Evolutionary conservation across 768 basidiomycete genomes (phyloP), one percentile per base, ranked within the genome.

Genomic region (Guyanaporus albipodus): DNA sequence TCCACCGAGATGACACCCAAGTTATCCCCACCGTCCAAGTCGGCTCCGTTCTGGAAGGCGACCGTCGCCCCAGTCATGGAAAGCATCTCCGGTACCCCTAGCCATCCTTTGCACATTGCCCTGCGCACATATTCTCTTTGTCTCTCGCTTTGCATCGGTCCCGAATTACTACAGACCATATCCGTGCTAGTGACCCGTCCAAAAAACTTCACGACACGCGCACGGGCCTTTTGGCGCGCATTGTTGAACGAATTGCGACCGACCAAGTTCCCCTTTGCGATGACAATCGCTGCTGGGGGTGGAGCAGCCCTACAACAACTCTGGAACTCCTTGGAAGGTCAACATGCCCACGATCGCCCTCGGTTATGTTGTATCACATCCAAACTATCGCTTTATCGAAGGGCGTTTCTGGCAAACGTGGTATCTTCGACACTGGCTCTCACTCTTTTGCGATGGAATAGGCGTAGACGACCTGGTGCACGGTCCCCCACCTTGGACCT

Each of bases 241-340:
- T 63, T 90, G 8, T 67, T 56, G 44, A 74, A 77, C 32, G 85
- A 89, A 57, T 62, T 86, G 10, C 73, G 75, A 8, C 51, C 73
- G 29, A 79, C 78, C 46, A 80, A 85, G 12, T 86, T 90, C 61
- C 83, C 88, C 6, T 83, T 77, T 46, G 76, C 84, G 23, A 75
- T 87, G 44, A 79, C 85, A 0, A 57, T 78, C 6, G 64, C 80
- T 14, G 70, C 87, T 6, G 85, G 76, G 0, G 87, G 87, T 8
- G 86, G 86, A 3, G 73, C 76, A 24, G 67, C 72, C 28, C 58
- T 89, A 17, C 71, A 72, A 41, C 67, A 69, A 24, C 44, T 79
- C 9, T 82, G 75, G 77, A 47, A 58, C 10, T 27, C 35, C 12
- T 37, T 66, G 32, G 56, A 57, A 21, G 26, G 14, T 34, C 46